These are phyloP conservation scores for Colletotrichum lupini DNA, from an alignment of 2,329 filamentous ascomycete species.

Conservation along the genomic window DNA sequence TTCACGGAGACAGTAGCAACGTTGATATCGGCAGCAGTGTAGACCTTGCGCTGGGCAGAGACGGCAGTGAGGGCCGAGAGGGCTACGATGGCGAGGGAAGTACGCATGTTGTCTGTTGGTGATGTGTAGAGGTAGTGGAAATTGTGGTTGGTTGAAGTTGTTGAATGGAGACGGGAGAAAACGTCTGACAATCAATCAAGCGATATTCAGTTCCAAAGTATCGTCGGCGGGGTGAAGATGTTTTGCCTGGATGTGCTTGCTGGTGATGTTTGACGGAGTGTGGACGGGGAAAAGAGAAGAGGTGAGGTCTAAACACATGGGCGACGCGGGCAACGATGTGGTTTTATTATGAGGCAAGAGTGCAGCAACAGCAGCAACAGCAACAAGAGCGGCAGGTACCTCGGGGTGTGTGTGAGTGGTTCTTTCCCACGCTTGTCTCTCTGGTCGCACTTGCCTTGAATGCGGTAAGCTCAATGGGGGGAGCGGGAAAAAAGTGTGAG, in stretches of 20 bases:
- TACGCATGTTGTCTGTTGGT: conserved; percentile 33
- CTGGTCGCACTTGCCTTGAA: conserved; percentile 4
- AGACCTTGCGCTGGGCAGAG: conserved; percentile 35
- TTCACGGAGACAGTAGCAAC: conserved; percentile 10
- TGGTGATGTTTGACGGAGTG: conserved; percentile 23
- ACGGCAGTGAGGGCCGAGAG: conserved; percentile 30
- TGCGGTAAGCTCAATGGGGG: conserved; percentile 5
- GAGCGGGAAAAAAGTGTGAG: neutral
- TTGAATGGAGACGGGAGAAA: neutral
- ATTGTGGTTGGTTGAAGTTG: conserved; percentile 6
- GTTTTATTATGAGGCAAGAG: conserved; percentile 28
- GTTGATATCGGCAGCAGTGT: conserved; percentile 27
- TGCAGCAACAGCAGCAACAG: neutral
- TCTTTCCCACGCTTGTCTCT: neutral
- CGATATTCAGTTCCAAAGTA: conserved; percentile 29
- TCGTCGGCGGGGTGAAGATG: conserved; percentile 29
- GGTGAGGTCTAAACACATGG: neutral
- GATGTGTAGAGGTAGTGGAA: conserved; percentile 16
- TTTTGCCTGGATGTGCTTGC: conserved; percentile 26
- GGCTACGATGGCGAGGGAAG: conserved; percentile 32
- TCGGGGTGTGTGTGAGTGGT: neutral
- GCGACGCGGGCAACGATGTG: conserved; percentile 30
- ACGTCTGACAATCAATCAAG: conserved; percentile 21
- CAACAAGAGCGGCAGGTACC: neutral
- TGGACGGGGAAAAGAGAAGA: conserved; percentile 17